Evolutionary conservation across 768 basidiomycete species (phyloP).

Genomic region (Sarcodon aspratus): DNA sequence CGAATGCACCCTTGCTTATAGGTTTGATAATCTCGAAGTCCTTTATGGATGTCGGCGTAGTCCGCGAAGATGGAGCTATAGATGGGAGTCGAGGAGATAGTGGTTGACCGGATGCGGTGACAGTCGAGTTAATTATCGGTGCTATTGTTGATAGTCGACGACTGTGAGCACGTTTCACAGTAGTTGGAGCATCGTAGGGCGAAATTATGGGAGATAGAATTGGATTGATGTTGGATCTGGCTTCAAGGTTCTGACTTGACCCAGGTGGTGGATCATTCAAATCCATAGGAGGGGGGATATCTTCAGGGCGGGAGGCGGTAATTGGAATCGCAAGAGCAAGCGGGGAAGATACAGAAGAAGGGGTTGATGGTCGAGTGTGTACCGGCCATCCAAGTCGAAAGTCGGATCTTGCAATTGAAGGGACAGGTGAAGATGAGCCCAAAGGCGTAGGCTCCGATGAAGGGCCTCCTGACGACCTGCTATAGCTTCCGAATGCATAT

Average conservation of each 20-base stretch:
- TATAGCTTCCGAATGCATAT: slow-evolving; percentile 35
- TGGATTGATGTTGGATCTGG: slow-evolving; percentile 60
- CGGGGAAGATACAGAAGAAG: slow-evolving; percentile 82
- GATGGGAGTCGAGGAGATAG: slow-evolving; percentile 84
- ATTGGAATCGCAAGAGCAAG: slow-evolving; percentile 80
- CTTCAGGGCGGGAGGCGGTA: slow-evolving; percentile 51
- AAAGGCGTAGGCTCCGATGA: slow-evolving; percentile 60
- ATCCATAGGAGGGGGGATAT: slow-evolving; percentile 54
- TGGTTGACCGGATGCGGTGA: slow-evolving; percentile 28
- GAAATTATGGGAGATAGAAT: slow-evolving; percentile 51
- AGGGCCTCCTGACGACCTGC: slow-evolving; percentile 20
- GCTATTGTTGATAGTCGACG: slow-evolving; percentile 50
- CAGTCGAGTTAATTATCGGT: slow-evolving; percentile 46
- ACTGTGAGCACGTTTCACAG: slow-evolving; percentile 52
- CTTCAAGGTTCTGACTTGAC: slow-evolving; percentile 49
- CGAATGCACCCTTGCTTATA: slow-evolving; percentile 97
- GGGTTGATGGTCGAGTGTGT: slow-evolving; percentile 70
- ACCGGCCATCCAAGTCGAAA: slow-evolving; percentile 6
- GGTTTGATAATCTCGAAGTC: slow-evolving; percentile 99
- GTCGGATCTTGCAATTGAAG: slow-evolving; percentile 7
- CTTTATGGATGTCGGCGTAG: slow-evolving; percentile 87
- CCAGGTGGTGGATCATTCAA: slow-evolving; percentile 39
- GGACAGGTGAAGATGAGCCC: slow-evolving; percentile 38
- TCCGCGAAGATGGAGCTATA: slow-evolving; percentile 62
- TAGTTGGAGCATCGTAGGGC: slow-evolving; percentile 39